Evolutionary conservation across 2,329 filamentous ascomycete species (phyloP).

Genomic region (Westerdykella ornata): DNA sequence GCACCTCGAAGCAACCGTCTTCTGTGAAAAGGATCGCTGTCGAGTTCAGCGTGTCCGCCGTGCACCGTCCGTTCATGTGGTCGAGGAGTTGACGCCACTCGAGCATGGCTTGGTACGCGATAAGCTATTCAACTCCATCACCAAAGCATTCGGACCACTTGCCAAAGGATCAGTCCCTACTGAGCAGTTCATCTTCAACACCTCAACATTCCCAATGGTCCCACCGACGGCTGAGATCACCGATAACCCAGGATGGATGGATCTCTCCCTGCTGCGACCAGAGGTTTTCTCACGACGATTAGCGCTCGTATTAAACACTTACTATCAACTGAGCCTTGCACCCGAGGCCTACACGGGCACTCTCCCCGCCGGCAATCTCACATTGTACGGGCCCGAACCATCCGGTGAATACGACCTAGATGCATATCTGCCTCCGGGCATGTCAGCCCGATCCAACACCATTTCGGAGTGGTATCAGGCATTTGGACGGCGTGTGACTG

Average conservation of each 20-base stretch:
- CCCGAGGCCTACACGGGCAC: slow-evolving; percentile 21
- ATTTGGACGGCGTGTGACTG: slow-evolving; percentile 4
- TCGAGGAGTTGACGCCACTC: not conserved
- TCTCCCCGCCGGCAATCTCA: slow-evolving; percentile 14
- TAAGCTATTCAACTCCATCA: slow-evolving; percentile 14
- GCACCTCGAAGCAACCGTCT: slow-evolving; percentile 19
- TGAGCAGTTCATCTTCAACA: slow-evolving; percentile 19
- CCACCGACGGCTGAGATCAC: slow-evolving; percentile 5
- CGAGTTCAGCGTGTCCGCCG: slow-evolving; percentile 9
- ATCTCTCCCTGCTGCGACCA: slow-evolving; percentile 10
- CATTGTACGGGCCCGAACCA: slow-evolving; percentile 23
- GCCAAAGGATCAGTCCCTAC: slow-evolving; percentile 8
- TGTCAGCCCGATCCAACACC: slow-evolving; percentile 9
- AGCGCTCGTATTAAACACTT: slow-evolving; percentile 25
- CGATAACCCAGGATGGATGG: slow-evolving; percentile 2
- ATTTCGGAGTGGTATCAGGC: slow-evolving; percentile 15
- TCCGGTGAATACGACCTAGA: slow-evolving; percentile 17
- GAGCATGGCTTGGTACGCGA: slow-evolving; percentile 5
- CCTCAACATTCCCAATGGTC: slow-evolving; percentile 15
- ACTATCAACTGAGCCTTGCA: slow-evolving; percentile 23
- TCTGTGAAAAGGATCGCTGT: slow-evolving; percentile 13
- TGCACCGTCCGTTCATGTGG: slow-evolving; percentile 6
- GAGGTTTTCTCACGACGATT: slow-evolving; percentile 19
- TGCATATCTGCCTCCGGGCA: slow-evolving; percentile 17
- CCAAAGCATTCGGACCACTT: not conserved